A percentile compares a stretch with the other conserved stretches of the same genome.
phyloP scores from a whole-genome alignment of 202 grass and related monocot genomes.

The Panicum virgatum region DNA sequence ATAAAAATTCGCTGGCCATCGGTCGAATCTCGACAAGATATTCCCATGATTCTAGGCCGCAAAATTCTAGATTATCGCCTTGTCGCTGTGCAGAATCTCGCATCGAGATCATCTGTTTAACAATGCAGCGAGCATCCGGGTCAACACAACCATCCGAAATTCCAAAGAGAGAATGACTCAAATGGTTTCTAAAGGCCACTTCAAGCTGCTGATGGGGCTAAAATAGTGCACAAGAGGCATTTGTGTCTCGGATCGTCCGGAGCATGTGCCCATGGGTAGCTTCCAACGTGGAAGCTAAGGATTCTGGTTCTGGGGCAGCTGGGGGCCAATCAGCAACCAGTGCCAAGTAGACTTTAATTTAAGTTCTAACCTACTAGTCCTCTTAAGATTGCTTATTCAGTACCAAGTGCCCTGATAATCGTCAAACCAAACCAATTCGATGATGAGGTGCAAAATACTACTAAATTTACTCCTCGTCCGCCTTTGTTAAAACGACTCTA shows the following conservation, averaged over 20 bases:
- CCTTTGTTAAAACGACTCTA: too few species aligned
- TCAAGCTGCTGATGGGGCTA: slow-evolving; percentile 1
- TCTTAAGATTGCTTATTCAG: neutral
- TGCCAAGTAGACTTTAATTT: neutral
- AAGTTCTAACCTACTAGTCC: neutral
- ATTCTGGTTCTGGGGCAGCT: slow-evolving; percentile 8
- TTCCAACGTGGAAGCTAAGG: slow-evolving; percentile 15
- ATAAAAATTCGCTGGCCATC: neutral
- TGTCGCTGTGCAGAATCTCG: slow-evolving; percentile 41
- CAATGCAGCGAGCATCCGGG: neutral
- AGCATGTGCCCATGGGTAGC: slow-evolving; percentile 21
- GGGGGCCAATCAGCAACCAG: slow-evolving; percentile 33
- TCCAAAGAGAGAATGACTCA: slow-evolving; percentile 22
- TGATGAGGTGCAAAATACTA: neutral
- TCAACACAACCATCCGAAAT: slow-evolving; percentile 23
- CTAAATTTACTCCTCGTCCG: too few species aligned
- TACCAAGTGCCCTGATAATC: neutral
- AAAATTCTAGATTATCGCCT: slow-evolving; percentile 39
- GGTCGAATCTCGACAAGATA: slow-evolving; percentile 40
- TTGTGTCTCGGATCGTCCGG: slow-evolving; percentile 37
- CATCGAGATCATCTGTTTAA: slow-evolving; percentile 50
- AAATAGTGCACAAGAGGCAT: slow-evolving; percentile 36
- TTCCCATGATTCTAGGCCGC: slow-evolving; percentile 40
- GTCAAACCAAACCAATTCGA: neutral
- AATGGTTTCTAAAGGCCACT: slow-evolving; percentile 35